Evolutionary conservation across 306 rosid species (phyloP).

Genomic region (Mucuna pruriens): DNA sequence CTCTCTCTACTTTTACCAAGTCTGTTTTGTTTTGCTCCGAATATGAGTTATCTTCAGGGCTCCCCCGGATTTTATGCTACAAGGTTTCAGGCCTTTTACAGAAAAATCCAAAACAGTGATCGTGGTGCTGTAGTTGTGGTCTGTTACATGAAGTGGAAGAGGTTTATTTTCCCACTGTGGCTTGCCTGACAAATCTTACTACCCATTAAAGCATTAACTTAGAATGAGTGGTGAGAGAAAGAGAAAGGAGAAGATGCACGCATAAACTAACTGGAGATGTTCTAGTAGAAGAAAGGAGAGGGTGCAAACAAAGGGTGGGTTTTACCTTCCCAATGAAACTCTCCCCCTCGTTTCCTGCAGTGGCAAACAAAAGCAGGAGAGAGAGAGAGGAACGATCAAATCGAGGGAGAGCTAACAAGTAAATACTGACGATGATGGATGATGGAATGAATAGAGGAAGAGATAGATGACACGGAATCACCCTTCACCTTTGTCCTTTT

Average conservation of each 20-base stretch:
- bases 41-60: constrained; percentile 10
- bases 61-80: constrained; percentile 85
- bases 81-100: constrained; percentile 58
- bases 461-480: constrained; percentile 48
- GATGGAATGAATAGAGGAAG: constrained; percentile 47
- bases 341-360: constrained; percentile 60
- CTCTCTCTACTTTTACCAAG: neutral
- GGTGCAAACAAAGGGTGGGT: constrained; percentile 37
- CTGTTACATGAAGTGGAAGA: constrained; percentile 12
- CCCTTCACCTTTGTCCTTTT: constrained; percentile 44
- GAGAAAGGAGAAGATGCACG: neutral
- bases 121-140: constrained; percentile 16
- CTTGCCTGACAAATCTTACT: constrained; percentile 18
- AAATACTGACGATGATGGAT: constrained; percentile 40
- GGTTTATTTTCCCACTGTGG: constrained; percentile 22
- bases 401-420: constrained; percentile 65
- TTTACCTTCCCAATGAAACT: constrained; percentile 88
- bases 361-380: constrained; percentile 54
- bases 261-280: neutral
- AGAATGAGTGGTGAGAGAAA: neutral
- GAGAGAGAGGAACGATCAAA: constrained; percentile 59
- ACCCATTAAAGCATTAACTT: neutral
- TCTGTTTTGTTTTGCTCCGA: constrained; percentile 34
- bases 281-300: neutral
- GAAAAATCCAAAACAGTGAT: constrained; percentile 52